These are phyloP conservation scores for Acer negundo DNA, from an alignment of 345 rosid species.

Conservation along the genomic window DNA sequence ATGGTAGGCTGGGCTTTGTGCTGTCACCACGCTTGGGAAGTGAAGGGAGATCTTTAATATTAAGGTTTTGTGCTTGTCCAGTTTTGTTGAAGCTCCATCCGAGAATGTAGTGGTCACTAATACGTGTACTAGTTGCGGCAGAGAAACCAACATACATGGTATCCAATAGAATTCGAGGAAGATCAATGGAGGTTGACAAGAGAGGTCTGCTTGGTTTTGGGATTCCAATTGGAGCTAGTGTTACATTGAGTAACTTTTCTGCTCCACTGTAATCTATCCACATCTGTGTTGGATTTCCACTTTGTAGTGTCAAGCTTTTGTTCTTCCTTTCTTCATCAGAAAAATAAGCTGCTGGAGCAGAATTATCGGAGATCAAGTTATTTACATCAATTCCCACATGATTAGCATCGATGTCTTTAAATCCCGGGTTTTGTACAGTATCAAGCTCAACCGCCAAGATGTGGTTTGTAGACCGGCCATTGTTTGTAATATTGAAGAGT, in stretches of 20 bases:
- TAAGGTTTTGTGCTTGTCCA: no score
- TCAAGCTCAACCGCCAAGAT: constrained; percentile 35
- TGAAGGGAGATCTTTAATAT: no score
- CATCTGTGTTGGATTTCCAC: constrained; percentile 40
- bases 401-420: constrained; percentile 21
- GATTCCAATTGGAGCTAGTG: constrained; percentile 25
- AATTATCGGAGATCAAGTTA: constrained; percentile 4
- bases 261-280: constrained; percentile 57
- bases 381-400: constrained; percentile 34
- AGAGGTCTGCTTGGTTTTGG: constrained; percentile 41
- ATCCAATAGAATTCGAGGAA: no score
- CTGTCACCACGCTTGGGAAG: no score
- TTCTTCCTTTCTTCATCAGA: background rate
- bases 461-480: constrained; percentile 24
- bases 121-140: no score
- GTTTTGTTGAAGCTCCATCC: no score
- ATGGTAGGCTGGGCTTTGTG: no score
- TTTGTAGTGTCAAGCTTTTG: background rate
- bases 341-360: constrained; percentile 14
- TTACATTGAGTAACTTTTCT: constrained; percentile 32
- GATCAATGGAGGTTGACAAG: constrained; percentile 18
- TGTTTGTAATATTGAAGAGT: constrained; percentile 23
- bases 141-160: no score
- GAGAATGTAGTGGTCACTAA: no score
- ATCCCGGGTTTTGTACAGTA: constrained; percentile 4